These are phyloP conservation scores for Vitis hybrid DNA, from an alignment of 177 flowering plant species.

Conservation along the genomic window DNA sequence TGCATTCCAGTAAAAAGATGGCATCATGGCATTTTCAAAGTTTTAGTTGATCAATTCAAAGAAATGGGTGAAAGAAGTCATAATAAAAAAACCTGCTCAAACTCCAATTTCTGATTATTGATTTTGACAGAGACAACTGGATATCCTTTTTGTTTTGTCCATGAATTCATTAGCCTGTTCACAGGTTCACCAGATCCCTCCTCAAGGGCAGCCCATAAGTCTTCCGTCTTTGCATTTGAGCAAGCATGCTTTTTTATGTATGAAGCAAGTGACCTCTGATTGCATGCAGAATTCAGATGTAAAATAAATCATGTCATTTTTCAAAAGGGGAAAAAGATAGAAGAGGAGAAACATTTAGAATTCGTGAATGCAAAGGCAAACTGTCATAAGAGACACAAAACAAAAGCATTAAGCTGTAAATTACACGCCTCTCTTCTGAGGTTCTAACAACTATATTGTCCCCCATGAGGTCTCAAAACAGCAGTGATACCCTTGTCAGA, in stretches of 20 bases:
- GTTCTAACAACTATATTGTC: too few species aligned
- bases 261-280: conserved; percentile 70
- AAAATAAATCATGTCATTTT: background rate
- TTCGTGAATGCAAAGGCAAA: background rate
- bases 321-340: background rate
- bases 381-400: background rate
- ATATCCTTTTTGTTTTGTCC: conserved; percentile 96
- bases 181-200: conserved; percentile 92
- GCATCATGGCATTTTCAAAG: background rate
- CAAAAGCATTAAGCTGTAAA: background rate
- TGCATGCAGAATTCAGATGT: conserved; percentile 6
- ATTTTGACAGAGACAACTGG: conserved; percentile 77
- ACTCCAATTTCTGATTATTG: conserved; percentile 61
- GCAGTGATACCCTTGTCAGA: too few species aligned
- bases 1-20: background rate
- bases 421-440: background rate
- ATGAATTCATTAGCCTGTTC: conserved; percentile 75
- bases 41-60: background rate
- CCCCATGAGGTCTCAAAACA: too few species aligned
- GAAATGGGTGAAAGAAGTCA: background rate
- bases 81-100: conserved; percentile 70
- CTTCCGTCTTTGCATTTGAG: conserved; percentile 91
- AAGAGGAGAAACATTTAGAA: background rate
- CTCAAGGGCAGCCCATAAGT: conserved; percentile 85
- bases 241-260: conserved; percentile 75